Base-by-base conservation (phyloP, 225 moss, liverwort and hornwort genomes). In the Antitrichia curtipendula region DNA sequence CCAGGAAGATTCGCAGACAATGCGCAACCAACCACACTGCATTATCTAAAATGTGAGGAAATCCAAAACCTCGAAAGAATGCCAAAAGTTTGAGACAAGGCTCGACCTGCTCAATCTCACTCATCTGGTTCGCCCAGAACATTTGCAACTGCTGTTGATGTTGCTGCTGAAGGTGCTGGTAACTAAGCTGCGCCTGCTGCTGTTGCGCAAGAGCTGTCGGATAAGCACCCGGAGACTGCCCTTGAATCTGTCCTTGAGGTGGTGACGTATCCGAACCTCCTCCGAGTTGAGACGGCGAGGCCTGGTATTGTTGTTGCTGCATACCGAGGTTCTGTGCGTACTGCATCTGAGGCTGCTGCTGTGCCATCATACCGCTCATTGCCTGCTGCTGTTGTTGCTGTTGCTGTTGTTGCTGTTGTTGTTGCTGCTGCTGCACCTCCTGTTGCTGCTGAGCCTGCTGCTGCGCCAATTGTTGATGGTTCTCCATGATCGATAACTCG, bases 101-200 rank as follows among this genome's bases (percentile, higher is more conserved):
- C 59, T 85, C 41, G 40, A 98, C 97, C 92, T 96, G 96, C 91
- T 96, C 98, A 90, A 98, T 98, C 91, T 98, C 98, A 54, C 88
- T 89, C 97, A 98, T 96, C 93, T 98, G 98, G 86, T 95, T 91
- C 53, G 93, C 90, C 98, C 98, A 98, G 76, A 98, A 98, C 94
- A 97, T 93, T 90, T 95, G 95, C 88, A 98, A 89, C 91, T 97
- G 97, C 88, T 98, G 98, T 93, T 92, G 92, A 82, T 92, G 92
- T 76, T 92, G 91, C 92, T 98, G 98, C 93, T 98, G 98, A 73
- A 97, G 94, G 89, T 98, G 97, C 88, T 96, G 96, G 82, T 93
- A 98, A 90, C 92, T 95, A 53, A 98, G 95, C 74, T 96, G 95
- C 11, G 93, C 93, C 92, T 93, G 93, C 88, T 95, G 98, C 93